A percentile compares a stretch with the other conserved stretches of the same genome.
phyloP scores from a whole-genome alignment of 495 filamentous ascomycete genomes.

The Penicillium ochrochloron region DNA sequence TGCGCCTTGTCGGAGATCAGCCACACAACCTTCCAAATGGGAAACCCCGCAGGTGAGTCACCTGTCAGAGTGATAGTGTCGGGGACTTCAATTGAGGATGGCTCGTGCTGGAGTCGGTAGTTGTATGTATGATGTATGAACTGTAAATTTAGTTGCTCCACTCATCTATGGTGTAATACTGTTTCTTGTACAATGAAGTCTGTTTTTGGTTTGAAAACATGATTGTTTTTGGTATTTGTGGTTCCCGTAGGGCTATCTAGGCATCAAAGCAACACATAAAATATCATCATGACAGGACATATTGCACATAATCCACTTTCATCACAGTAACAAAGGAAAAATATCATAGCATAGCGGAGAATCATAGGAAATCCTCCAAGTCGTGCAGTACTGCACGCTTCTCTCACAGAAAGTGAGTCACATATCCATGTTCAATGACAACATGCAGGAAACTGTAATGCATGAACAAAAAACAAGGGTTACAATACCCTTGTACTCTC shows the following conservation, averaged over 20 bases:
- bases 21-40: not conserved
- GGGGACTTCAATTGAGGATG: not conserved
- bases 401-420: slow-evolving; percentile 28
- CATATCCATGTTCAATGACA: slow-evolving; percentile 24
- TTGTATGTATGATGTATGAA: not conserved
- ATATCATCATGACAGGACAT: not conserved
- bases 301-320: not conserved
- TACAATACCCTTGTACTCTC: slow-evolving; percentile 11
- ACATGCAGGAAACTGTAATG: slow-evolving; percentile 17
- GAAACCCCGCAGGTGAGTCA: slow-evolving; percentile 7
- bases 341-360: slow-evolving; percentile 3
- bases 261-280: slow-evolving; percentile 3
- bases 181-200: not conserved
- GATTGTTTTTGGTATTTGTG: slow-evolving; percentile 6
- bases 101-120: not conserved
- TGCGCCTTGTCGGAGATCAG: slow-evolving; percentile 3
- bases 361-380: slow-evolving; percentile 4
- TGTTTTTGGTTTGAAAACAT: slow-evolving; percentile 1
- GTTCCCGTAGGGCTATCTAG: not conserved
- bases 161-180: too few species aligned
- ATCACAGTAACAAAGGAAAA: slow-evolving; percentile 14
- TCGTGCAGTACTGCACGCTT: slow-evolving; percentile 9
- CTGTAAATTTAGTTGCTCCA: not conserved
- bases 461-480: slow-evolving; percentile 17
- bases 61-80: not conserved